Evolutionary conservation across 1,284 basidiomycete species (phyloP).

Genomic region (Pseudozyma hubeiensis): DNA sequence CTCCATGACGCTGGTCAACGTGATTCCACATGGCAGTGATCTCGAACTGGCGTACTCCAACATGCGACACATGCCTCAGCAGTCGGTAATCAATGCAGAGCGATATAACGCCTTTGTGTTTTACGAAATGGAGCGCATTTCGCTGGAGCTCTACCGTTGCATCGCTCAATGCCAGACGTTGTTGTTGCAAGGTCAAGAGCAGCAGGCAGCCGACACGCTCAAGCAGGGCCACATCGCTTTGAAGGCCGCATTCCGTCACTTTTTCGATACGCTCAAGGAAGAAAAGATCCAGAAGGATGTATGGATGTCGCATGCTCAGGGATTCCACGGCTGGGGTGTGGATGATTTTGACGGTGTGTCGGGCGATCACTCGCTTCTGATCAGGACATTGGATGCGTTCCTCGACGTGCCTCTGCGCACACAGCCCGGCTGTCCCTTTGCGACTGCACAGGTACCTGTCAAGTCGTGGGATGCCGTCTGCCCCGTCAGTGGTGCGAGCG

Average conservation of each 20-base stretch:
- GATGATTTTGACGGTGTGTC: constrained; percentile 51
- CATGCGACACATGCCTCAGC: constrained; percentile 47
- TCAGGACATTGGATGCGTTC: constrained; percentile 40
- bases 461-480: constrained; percentile 33
- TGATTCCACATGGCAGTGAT: constrained; percentile 8
- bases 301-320: constrained; percentile 52
- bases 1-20: constrained; percentile 49
- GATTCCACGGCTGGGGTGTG: constrained; percentile 50
- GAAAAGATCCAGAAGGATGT: constrained; percentile 47
- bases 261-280: constrained; percentile 49
- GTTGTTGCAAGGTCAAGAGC: constrained; percentile 22
- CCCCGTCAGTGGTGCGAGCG: constrained; percentile 18
- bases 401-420: constrained; percentile 44
- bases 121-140: constrained; percentile 46
- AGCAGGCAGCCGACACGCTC: constrained; percentile 35
- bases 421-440: constrained; percentile 39
- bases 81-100: constrained; percentile 37
- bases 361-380: constrained; percentile 44
- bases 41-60: constrained; percentile 45
- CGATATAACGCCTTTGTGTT: constrained; percentile 48
- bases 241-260: constrained; percentile 43
- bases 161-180: constrained; percentile 36
- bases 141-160: constrained; percentile 34
- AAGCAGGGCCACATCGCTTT: constrained; percentile 38
- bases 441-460: constrained; percentile 28